Percentiles rank a stretch among this genome's conserved stretches.
phyloP scores from a whole-genome alignment of 139 green algal species.

The Chlorokybus atmophyticus region DNA sequence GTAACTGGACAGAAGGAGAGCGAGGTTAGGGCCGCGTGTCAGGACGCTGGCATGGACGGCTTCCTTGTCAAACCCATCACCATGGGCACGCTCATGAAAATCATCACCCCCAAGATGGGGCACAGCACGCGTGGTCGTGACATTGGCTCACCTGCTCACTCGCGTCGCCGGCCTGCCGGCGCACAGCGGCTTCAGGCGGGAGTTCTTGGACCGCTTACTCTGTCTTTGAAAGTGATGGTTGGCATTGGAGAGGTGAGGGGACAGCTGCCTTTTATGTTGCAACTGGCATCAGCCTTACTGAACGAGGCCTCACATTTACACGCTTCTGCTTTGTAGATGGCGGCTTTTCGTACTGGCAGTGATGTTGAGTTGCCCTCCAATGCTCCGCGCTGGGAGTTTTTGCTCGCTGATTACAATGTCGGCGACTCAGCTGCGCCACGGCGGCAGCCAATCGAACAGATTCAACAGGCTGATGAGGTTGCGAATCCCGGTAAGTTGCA shows the following conservation, averaged over 20 bases:
- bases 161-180: too few relatives aligned
- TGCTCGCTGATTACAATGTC: neutral
- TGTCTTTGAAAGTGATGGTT: constrained; percentile 1
- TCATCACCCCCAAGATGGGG: neutral
- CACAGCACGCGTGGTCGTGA: neutral
- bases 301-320: too few relatives aligned
- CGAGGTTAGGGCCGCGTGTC: neutral
- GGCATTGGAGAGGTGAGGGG: constrained; percentile 1
- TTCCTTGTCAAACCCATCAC: constrained; percentile 12
- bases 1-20: constrained; percentile 6
- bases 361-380: neutral
- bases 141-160: neutral
- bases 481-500: too few relatives aligned
- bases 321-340: too few relatives aligned
- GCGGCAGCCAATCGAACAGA: constrained; percentile 8
- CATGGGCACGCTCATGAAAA: constrained; percentile 2
- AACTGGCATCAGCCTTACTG: too few relatives aligned
- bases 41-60: constrained; percentile 6
- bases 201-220: neutral
- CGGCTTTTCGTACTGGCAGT: neutral
- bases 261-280: too few relatives aligned
- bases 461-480: too few relatives aligned
- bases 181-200: neutral
- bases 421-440: too few relatives aligned
- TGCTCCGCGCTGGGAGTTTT: neutral